Base-by-base conservation (phyloP, 768 basidiomycete species). In the Xerocomus brunneocitrinus region DNA sequence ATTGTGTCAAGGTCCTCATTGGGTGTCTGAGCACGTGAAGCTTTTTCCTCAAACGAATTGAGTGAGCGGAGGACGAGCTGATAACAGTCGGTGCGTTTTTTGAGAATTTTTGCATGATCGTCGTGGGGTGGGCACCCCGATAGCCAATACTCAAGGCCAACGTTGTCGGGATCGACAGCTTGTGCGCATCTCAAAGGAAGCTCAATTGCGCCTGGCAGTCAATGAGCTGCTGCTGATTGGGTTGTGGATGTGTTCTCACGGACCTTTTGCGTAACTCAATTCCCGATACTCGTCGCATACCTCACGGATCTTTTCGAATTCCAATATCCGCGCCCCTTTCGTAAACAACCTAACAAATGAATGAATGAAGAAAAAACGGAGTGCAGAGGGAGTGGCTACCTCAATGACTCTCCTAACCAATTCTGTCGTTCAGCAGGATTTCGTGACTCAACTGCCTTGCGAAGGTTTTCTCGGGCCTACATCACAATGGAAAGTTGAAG, bases 391-490 rank as follows among this genome's bases (percentile, higher is more conserved):
- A 12, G 24, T 31, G 8, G 74, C 62, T 65, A 92, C 94, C 91
- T 79, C 43, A 98, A 71, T 0, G 95, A 93, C 71, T 98, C 95
- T 30, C 81, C 81, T 42, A 98, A 76, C 76, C 81, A 84, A 50
- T 87, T 85, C 52, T 87, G 84, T 49, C 85, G 79, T 65, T 98
- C 94, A 1, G 74, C 71, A 4, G 81, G 77, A 67, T 85, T 87
- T 50, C 80, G 76, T 19, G 89, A 84, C 63, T 93, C 91, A 25
- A 88, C 84, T 30, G 97, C 93, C 65, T 89, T 90, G 9, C 93
- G 87, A 34, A 97, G 78, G 60, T 89, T 93, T 73, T 99, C 97
- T 66, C 91, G 87, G 2, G 95, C 95, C 91, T 95, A 58, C 19
- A 36, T 49, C 45, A 44, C 34, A 27, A 38, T 13, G 25, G 44